Conservation (phyloP, 768 basidiomycete species). For the Boletus vermiculosoides region DNA sequence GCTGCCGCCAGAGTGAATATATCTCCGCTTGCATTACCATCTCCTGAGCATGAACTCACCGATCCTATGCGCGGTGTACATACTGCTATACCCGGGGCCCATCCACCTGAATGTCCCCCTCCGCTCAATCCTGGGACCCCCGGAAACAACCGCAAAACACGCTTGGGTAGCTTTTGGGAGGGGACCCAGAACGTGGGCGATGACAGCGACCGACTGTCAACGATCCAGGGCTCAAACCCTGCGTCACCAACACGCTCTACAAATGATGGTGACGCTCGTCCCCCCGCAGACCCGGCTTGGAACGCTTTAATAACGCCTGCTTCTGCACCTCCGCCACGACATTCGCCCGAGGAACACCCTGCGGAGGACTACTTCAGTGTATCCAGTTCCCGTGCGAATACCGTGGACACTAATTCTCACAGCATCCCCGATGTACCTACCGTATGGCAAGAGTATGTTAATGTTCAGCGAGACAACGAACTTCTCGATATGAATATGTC, state of each 20-base stretch:
- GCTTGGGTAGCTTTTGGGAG: constrained; percentile 73
- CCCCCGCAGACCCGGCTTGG: constrained; percentile 10
- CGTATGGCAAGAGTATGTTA: constrained; percentile 29
- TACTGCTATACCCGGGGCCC: constrained; percentile 62
- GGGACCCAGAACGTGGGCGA: constrained; percentile 68
- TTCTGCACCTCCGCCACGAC: constrained; percentile 22
- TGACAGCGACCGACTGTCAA: constrained; percentile 21
- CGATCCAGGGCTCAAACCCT: constrained; percentile 25
- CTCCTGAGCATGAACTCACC: constrained; percentile 87
- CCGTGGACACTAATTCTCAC: constrained; percentile 16
- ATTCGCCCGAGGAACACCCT: constrained; percentile 22
- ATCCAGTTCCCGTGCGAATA: constrained; percentile 25
- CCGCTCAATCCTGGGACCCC: constrained; percentile 43
- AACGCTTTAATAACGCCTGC: constrained; percentile 3
- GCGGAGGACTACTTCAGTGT: constrained; percentile 35
- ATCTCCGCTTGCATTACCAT: constrained; percentile 83
- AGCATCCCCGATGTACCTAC: constrained; percentile 16
- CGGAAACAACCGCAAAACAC: constrained; percentile 50
- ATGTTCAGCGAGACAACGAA: constrained; percentile 27
- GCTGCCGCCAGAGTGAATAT: constrained; percentile 83
- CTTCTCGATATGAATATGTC: constrained; percentile 32
- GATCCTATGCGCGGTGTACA: constrained; percentile 84
- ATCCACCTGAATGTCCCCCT: constrained; percentile 38
- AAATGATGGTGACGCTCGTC: constrained; percentile 1
- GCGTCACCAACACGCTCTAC: constrained; percentile 21